phyloP scores from a whole-genome alignment of 345 rosid genomes.

The Gynandropsis gynandra region DNA sequence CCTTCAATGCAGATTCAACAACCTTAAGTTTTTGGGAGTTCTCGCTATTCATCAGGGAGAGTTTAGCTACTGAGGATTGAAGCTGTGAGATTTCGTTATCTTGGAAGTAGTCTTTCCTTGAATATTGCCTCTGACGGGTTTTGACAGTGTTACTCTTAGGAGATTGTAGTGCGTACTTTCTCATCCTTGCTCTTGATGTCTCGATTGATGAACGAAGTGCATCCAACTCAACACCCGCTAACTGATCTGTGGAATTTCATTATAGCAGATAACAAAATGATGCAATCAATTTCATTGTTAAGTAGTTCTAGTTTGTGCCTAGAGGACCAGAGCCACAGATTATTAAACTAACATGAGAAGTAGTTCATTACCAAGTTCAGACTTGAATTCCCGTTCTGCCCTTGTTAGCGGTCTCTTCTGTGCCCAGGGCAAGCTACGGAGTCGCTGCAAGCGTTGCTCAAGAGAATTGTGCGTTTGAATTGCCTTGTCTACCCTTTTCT shows the following conservation, averaged over 20 bases:
- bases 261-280: conserved; percentile 3
- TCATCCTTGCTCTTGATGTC: conserved; percentile 56
- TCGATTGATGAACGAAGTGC: conserved; percentile 65
- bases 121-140: conserved; percentile 27
- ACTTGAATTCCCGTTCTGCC: conserved; percentile 78
- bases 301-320: not conserved
- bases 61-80: conserved; percentile 56
- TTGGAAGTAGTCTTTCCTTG: conserved; percentile 32
- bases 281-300: not conserved
- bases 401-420: conserved; percentile 79
- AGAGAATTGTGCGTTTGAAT: conserved; percentile 40
- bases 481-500: conserved; percentile 46
- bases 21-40: conserved; percentile 56
- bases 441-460: conserved; percentile 52
- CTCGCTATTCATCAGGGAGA: conserved; percentile 64
- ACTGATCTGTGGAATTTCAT: conserved; percentile 43
- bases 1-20: conserved; percentile 56
- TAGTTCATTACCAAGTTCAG: conserved; percentile 63
- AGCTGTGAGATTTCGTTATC: conserved; percentile 59
- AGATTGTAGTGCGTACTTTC: conserved; percentile 37
- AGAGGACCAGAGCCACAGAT: not conserved
- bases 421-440: conserved; percentile 64
- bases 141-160: conserved; percentile 21
- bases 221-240: conserved; percentile 57
- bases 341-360: not conserved